Base-by-base conservation (phyloP, 2,329 filamentous ascomycete species). In the Xylariaceae sp. region DNA sequence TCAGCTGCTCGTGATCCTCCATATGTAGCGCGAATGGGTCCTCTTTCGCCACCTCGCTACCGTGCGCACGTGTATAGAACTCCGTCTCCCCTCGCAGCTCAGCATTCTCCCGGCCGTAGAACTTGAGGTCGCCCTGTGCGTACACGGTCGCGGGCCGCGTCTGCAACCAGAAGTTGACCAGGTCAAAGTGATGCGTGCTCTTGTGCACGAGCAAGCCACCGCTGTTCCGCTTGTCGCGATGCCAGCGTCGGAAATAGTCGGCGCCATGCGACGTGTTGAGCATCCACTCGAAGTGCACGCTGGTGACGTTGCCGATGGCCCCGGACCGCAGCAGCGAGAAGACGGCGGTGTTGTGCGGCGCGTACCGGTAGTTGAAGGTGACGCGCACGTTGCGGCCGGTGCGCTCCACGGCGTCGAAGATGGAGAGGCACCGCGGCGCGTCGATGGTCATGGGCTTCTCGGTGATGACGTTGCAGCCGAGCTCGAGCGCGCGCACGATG, bases 381-480 rank as follows among this genome's bases (percentile, higher is more conserved):
- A 82, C 78, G 13, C 78, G 69, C 3, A 81, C 67, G 30, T 68
- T 66, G 11, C 61, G 59, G 3, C 65, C 64, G 0, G 73, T 77
- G 15, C 68, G 15, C 8, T 73, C 66, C 13, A 77, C 76, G 11
- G 75, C 72, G 47, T 69, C 66, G 47, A 80, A 69, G 43, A 82
- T 81, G 37, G 69, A 65, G 6, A 60, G 64, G 58, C 76, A 79
- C 8, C 76, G 69, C 2, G 69, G 65, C 0, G 67, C 73, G 51
- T 82, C 77, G 50, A 81, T 76, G 1, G 79, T 82, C 78, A 82
- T 81, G 4, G 78, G 79, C 57, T 83, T 83, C 53, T 82, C 78
- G 0, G 74, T 81, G n/a, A 82, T 66, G 0, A 80, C 78, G 45
- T 75, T 71, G 51, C 76, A 78, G 13, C 78, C 78, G 1, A 79